phyloP scores from a whole-genome alignment of 805 yeast genomes.

The Zygosaccharomyces pseudorouxii region DNA sequence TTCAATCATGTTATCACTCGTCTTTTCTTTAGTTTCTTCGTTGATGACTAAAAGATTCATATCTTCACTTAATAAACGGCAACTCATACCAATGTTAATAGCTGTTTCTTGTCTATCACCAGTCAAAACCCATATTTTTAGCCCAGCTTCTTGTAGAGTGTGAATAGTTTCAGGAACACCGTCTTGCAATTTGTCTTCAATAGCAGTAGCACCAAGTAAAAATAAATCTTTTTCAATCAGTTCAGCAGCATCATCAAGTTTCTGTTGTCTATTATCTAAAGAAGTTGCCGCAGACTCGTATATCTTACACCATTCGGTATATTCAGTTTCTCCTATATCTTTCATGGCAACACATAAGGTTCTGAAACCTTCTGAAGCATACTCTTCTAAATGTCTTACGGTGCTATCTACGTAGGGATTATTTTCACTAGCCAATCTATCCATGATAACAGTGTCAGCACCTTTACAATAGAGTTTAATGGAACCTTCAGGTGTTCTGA shows the following conservation, averaged over 20 bases:
- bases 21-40: conserved; percentile 78
- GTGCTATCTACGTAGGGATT: conserved; percentile 85
- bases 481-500: conserved; percentile 89
- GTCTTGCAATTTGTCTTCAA: conserved; percentile 95
- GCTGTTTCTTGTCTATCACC: conserved; percentile 99
- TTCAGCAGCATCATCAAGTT: conserved; percentile 86
- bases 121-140: conserved; percentile 94
- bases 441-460: conserved; percentile 94
- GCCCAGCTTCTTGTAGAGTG: conserved; percentile 92
- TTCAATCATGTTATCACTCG: conserved; percentile 62
- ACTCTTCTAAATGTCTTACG: conserved; percentile 83
- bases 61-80: conserved; percentile 88
- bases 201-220: conserved; percentile 94
- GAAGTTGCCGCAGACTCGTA: conserved; percentile 82
- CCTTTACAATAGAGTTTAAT: conserved; percentile 91
- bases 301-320: conserved; percentile 56
- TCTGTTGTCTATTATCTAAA: conserved; percentile 64
- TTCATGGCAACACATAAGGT: conserved; percentile 90
- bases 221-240: conserved; percentile 74
- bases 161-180: conserved; percentile 98
- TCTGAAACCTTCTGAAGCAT: conserved; percentile 93
- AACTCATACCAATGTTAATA: conserved; percentile 96
- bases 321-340: conserved; percentile 74
- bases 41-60: conserved; percentile 89
- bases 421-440: conserved; percentile 60